Conservation (phyloP, 225 moss, liverwort and hornwort species). For the Neckera pumila region DNA sequence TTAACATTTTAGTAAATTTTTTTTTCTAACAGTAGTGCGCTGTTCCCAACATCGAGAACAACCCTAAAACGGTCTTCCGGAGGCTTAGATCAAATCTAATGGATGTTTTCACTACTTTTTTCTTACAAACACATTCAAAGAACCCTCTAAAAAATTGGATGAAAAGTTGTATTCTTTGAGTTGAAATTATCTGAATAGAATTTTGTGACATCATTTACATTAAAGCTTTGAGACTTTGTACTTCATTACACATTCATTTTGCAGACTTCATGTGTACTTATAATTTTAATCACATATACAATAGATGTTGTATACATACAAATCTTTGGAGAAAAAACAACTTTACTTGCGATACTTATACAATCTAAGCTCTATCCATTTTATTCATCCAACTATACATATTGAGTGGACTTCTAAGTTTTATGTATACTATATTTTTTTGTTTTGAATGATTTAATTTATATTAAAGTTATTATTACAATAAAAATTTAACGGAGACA, state of each 20-base stretch:
- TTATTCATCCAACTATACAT: not conserved
- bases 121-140: no score
- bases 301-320: no score
- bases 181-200: not conserved
- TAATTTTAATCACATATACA: not conserved
- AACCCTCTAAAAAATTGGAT: no score
- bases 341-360: not conserved
- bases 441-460: not conserved
- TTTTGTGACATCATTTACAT: no score
- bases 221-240: not conserved
- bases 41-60: no score
- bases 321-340: not conserved
- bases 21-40: no score
- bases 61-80: no score
- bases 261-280: not conserved
- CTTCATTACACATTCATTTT: not conserved
- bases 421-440: not conserved
- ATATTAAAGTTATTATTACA: not conserved
- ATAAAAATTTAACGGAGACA: not conserved
- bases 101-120: no score
- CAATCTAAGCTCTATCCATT: not conserved
- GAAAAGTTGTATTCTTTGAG: no score
- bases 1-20: no score
- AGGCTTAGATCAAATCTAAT: no score
- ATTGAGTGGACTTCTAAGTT: accelerated